Evolutionary conservation across 2,329 filamentous ascomycete genomes (phyloP), one percentile per base, ranked within the genome.

Genomic region (Ascochyta lentis): DNA sequence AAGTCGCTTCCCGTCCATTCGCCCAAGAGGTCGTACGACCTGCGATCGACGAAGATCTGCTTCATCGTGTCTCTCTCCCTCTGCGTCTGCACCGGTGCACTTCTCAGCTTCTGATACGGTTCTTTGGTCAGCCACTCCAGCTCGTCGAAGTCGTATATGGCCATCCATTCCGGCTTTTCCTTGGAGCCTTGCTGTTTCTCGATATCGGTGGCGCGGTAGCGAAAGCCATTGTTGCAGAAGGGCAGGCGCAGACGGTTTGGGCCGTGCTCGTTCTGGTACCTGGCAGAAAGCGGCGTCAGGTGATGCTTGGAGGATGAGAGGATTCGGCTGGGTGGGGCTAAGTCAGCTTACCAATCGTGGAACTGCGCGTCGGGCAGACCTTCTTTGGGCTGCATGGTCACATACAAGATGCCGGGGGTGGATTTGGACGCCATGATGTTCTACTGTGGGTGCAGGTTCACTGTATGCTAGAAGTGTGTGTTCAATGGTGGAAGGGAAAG

Each of bases 261-360:
- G 49, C 92, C 92, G 78, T 96, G 92, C 79, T 96, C 92, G 76
- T 92, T 95, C 79, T 96, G 93, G 80, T 96, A 96, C 69, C 69
- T 72, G 39, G 19, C 33, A 19, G 52, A 26, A 8, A 37, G 39
- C 6, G 55, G 90, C 24, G 49, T 65, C 35, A 69, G 62, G 44
- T 54, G 49, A 3, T 47, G 53, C 38, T 42, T 49, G 33, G 60
- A 65, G 10, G 55, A 51, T 7, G 57, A 60, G 3, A 71, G 56
- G 27, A 67, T 61, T 8, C 63, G 54, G 15, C 68, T 71, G 54
- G 12, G 34, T 29, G 33, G 33, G 26, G 37, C 19, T 1, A n/a
- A 4, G 63, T 70, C 59, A 68, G 71, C 67, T 65, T 66, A 72
- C 73, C 72, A 75, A 73, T 96, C 91, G 76, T 96, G 89, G 77